Conservation (phyloP, 805 yeast genomes). For the Cyberlindnera veronae region DNA sequence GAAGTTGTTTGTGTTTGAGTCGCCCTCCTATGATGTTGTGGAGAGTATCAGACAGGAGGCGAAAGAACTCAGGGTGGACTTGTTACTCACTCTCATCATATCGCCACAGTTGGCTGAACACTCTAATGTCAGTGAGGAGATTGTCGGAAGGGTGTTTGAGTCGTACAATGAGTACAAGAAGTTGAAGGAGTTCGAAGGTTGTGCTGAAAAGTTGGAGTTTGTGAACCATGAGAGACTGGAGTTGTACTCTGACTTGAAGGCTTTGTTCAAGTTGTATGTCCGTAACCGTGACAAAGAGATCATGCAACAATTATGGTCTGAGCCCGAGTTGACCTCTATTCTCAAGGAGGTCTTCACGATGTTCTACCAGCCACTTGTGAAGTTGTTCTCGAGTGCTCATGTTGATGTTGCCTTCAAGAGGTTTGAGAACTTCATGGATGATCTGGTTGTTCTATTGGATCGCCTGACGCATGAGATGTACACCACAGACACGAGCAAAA, state of each 20-base stretch:
- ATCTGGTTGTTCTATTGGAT: conserved; percentile 57
- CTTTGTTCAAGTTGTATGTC: conserved; percentile 58
- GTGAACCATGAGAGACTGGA: conserved; percentile 24
- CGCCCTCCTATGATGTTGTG: conserved; percentile 31
- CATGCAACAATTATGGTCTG: conserved; percentile 77
- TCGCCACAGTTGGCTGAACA: conserved; percentile 22
- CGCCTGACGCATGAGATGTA: conserved; percentile 45
- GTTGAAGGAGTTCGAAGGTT: conserved; percentile 22
- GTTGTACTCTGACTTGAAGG: conserved; percentile 51
- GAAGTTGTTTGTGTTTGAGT: conserved; percentile 31
- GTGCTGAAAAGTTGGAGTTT: conserved; percentile 19
- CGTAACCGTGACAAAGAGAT: conserved; percentile 74
- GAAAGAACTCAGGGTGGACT: conserved; percentile 18
- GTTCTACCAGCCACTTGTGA: conserved; percentile 71
- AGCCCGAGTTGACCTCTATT: conserved; percentile 74
- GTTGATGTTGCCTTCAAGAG: conserved; percentile 63
- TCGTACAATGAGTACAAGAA: conserved; percentile 26
- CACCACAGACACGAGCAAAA: conserved; percentile 51
- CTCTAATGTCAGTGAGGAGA: conserved; percentile 13
- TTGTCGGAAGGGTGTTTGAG: conserved; percentile 22
- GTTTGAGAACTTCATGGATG: conserved; percentile 62
- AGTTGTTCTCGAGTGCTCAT: conserved; percentile 62
- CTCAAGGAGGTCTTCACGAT: conserved; percentile 69
- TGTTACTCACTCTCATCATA: conserved; percentile 21
- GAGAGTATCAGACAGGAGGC: conserved; percentile 26